Evolutionary conservation across 192 early-diverging fungal species (phyloP), one percentile per base, ranked within the genome.

Genomic region (Phycomyces blakesleeanus): DNA sequence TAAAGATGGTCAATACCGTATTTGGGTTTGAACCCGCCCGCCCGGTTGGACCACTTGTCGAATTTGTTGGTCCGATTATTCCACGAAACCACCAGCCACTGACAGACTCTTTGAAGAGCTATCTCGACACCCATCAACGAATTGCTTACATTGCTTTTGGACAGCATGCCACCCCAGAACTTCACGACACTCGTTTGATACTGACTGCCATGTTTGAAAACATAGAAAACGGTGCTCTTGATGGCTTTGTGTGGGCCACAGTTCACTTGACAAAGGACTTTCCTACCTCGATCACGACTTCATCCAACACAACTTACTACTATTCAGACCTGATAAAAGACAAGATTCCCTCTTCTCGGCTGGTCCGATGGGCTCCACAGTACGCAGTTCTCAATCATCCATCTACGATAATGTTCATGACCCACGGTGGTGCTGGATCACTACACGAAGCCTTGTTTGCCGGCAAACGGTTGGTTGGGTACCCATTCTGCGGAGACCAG

Each of bases 131-230:
- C 0, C 73, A 78, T 22, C 12, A 37, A 21, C 34, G 34, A 24
- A 59, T 70, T 2, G 27, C 55, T 5, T 78, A 75, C 42, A 41
- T 75, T 12, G 69, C 73, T 0, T 75, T 78, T 50, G 73, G 73
- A 2, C 66, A 61, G 37, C 42, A 50, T 11, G 42, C 61, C n/a
- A 58, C 34, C n/a, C 39, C 63, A 2, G 34, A 60, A 11, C 8
- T 39, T 6, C 22, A 47, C 22, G 66, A 67, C 21, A 39, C 55
- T 10, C 10, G 24, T 29, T 51, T 63, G n/a, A n/a, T 78, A 14
- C 40, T 71, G 29, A 64, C 70, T 25, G 51, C 73, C 0, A 20
- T 71, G n/a, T 3, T 68, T 15, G 58, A 67, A 22, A 37, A 54
- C 3, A 24, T 74, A 0, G 59, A 78, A 42, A 27, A 16, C 2